Evolutionary conservation across 2,329 filamentous ascomycete species (phyloP).

Genomic region (Microascus cirrosus): DNA sequence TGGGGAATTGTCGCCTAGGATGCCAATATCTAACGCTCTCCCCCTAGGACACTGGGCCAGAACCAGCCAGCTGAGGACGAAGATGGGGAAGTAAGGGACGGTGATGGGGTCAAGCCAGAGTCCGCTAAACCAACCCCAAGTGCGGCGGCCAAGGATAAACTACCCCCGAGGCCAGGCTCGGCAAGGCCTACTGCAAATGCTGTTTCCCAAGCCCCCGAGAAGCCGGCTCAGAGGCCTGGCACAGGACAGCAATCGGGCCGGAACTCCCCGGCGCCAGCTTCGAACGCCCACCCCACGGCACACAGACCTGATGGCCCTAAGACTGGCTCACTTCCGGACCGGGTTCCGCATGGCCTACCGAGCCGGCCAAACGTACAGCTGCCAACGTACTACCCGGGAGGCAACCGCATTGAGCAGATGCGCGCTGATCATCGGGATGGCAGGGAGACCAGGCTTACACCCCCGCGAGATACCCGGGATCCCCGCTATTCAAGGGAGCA

Average conservation of each 20-base stretch:
- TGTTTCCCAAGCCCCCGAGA: not conserved
- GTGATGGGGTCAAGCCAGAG: conserved; percentile 18
- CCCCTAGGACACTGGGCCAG: conserved; percentile 11
- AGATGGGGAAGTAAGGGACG: conserved; percentile 63
- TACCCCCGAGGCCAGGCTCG: conserved; percentile 19
- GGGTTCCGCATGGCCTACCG: conserved; percentile 32
- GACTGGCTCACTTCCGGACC: conserved; percentile 24
- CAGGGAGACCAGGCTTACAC: conserved; percentile 6
- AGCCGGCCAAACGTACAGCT: conserved; percentile 48
- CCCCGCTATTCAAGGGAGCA: conserved; percentile 23
- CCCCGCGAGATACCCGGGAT: conserved; percentile 20
- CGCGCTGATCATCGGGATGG: conserved; percentile 23
- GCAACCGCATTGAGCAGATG: conserved; percentile 19
- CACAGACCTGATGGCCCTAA: conserved; percentile 11
- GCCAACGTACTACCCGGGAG: conserved; percentile 26
- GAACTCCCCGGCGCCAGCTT: conserved; percentile 5
- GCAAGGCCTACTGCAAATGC: not conserved
- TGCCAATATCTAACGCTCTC: conserved; percentile 12
- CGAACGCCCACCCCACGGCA: conserved; percentile 9
- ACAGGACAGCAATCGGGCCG: conserved; percentile 3
- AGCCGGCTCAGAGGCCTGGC: not conserved
- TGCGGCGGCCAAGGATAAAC: conserved; percentile 16
- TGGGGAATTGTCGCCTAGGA: not conserved
- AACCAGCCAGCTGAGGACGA: conserved; percentile 40
- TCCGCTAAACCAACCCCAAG: not conserved